Evolutionary conservation across 1,284 basidiomycete species (phyloP), one percentile per base, ranked within the genome.

Genomic region (Rhodotorula sp.): DNA sequence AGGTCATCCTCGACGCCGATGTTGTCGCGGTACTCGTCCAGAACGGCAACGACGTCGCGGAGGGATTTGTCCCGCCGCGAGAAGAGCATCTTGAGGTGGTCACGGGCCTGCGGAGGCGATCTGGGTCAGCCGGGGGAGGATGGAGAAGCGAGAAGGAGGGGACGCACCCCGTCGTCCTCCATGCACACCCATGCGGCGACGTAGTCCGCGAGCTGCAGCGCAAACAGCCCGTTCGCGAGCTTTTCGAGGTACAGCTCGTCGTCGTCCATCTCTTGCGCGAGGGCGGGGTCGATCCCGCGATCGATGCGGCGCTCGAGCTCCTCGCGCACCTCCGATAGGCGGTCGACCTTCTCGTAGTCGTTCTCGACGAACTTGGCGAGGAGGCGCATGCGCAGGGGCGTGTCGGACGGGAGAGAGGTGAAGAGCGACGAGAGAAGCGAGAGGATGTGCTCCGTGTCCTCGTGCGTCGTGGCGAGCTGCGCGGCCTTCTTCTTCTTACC

Each of bases 91-190:
- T 86, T 82, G 17, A 89, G 84, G 81, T 97, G 94, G 27, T 84
- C 83, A 54, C 88, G 88, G 67, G 91, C 86, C 91, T 93, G 75
- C n/a, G 60, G 51, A 36, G n/a, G n/a, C 17, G 8, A 25, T 3
- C 13, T 7, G 25, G 8, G 10, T 50, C 25, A 61, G 54, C 29
- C 50, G 58, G 62, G 51, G 46, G 46, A 80, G 17, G 46, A 13
- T 8, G 34, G 44, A 32, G 36, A 48, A 61, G 17, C 48, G 36
- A 55, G 36, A 34, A 39, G 61, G 51, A 37, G 41, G 25, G 50
- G 9, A 60, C 91, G 72, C 83, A 95, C 94, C 44, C 94, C 97
- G 78, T 99, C 97, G 78, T 99, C 97, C 83, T 99, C 97, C 94
- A 98, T 97, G 69, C 88, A 87, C 39, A 98, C 82, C 97, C 97